These are phyloP conservation scores for Rutstroemia sydowiana DNA, from an alignment of 2,329 filamentous ascomycete species.

Conservation along the genomic window DNA sequence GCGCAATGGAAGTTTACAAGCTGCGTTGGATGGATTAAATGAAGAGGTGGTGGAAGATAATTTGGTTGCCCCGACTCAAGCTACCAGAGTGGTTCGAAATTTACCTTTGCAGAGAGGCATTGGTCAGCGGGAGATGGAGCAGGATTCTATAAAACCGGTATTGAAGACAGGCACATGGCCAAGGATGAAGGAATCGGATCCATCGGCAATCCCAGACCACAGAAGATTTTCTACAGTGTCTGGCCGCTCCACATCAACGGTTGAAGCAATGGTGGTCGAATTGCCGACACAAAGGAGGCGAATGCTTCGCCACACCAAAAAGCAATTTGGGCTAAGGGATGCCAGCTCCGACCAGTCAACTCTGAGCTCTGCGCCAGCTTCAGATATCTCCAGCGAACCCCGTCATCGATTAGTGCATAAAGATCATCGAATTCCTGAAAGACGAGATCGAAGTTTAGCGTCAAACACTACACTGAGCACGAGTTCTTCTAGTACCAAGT, in stretches of 20 bases:
- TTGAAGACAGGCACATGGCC: conserved; percentile 10
- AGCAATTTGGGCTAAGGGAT: conserved; percentile 45
- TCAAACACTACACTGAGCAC: conserved; percentile 45
- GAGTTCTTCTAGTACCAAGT: conserved; percentile 42
- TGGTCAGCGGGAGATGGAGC: conserved; percentile 19
- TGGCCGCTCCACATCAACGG: conserved; percentile 45
- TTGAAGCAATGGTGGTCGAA: conserved; percentile 52
- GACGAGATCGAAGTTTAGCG: conserved; percentile 34
- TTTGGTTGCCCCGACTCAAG: conserved; percentile 44
- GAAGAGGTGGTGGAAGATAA: conserved; percentile 41
- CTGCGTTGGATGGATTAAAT: conserved; percentile 27
- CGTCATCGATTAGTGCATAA: conserved; percentile 23
- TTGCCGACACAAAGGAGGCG: conserved; percentile 39
- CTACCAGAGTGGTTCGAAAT: conserved; percentile 35
- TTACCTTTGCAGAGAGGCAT: conserved; percentile 25
- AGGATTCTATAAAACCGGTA: conserved; percentile 10
- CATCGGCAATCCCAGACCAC: conserved; percentile 31
- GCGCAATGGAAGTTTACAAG: conserved; percentile 15
- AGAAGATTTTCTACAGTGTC: conserved; percentile 48
- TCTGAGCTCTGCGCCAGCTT: conserved; percentile 36
- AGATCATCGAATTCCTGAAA: conserved; percentile 19
- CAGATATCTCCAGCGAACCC: conserved; percentile 27
- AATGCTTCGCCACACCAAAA: conserved; percentile 55
- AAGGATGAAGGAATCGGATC: conserved; percentile 17
- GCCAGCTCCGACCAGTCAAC: conserved; percentile 31